Base-by-base conservation (phyloP, 1,284 basidiomycete genomes). In the Malassezia caprae region DNA sequence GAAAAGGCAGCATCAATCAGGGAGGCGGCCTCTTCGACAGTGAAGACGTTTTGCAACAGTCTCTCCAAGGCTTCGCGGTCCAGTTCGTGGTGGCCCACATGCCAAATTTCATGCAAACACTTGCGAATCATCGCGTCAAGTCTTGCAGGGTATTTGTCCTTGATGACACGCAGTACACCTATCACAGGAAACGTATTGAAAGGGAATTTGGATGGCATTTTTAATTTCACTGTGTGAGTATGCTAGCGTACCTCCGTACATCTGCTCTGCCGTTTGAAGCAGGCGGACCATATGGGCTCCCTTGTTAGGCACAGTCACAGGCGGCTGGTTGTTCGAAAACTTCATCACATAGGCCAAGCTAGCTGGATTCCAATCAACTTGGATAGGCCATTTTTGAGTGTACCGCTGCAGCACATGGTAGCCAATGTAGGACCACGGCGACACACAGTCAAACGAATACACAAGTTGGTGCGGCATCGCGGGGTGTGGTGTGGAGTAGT, bases 321-420 rank as follows among this genome's bases (percentile, higher is more conserved):
- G 72, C 1, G 72, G 69, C 39, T 56, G 58, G 58, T 74, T 74
- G n/a, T 58, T 55, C 4, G 72, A 60, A 15, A 51, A 62, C 58
- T 72, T 68, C 71, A 74, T 74, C 15, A 74, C 57, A 42, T 72
- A 68, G 0, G 63, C 62, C 8, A 72, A 60, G 37, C 68, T 72
- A 24, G 67, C 53, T 0, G 71, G 69, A 17, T 54, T 54, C 28
- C 59, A 62, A 15, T 59, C 62, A 23, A 73, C 26, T 13, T 72
- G 52, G 21, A 69, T 42, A 27, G 67, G 53, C 72, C 72, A 74
- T 15, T 48, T 23, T 27, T 58, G 34, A 23, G 53, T 47, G 47
- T 72, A 71, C 10, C 69, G 50, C n/a, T 54, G 47, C 2, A 74
- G 24, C 17, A 69, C 61, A 39, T 59, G 50, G 34, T 60, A 67